Evolutionary conservation across 208 protist species (phyloP).

Genomic region (Trypanosoma platydactyli): DNA sequence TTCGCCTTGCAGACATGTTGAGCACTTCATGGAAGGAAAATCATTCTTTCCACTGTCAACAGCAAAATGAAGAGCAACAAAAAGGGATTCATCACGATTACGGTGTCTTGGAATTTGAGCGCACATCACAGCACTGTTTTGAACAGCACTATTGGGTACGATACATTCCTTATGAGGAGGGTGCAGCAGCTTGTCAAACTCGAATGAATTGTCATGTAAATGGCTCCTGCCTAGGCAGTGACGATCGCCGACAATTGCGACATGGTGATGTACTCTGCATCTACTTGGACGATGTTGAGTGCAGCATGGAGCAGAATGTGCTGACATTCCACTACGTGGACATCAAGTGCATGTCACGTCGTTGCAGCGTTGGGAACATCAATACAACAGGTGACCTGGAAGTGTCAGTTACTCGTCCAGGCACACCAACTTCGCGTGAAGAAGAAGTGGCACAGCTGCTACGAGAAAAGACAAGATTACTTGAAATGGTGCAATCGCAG

Average conservation of each 20-base stretch:
- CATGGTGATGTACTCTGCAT: conserved; percentile 73
- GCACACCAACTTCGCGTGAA: conserved; percentile 32
- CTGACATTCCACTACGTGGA: conserved; percentile 76
- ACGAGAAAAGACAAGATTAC: conserved; percentile 60
- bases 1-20: conserved; percentile 32
- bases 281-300: conserved; percentile 41
- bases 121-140: conserved; percentile 47
- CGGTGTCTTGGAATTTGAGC: conserved; percentile 59
- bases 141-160: conserved; percentile 61
- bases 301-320: conserved; percentile 38
- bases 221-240: conserved; percentile 42
- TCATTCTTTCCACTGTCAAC: no score
- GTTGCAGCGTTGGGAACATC: conserved; percentile 9
- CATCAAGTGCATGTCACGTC: conserved; percentile 56
- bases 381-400: conserved; percentile 50
- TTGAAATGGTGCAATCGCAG: conserved; percentile 60
- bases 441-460: conserved; percentile 60
- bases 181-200: background rate
- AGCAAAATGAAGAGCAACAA: background rate
- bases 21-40: background rate
- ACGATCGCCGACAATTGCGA: conserved; percentile 40
- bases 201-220: conserved; percentile 63
- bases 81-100: background rate
- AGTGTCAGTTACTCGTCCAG: conserved; percentile 41
- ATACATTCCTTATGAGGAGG: conserved; percentile 37